phyloP scores from a whole-genome alignment of 2,329 filamentous ascomycete genomes.

The Nemania diffusa region DNA sequence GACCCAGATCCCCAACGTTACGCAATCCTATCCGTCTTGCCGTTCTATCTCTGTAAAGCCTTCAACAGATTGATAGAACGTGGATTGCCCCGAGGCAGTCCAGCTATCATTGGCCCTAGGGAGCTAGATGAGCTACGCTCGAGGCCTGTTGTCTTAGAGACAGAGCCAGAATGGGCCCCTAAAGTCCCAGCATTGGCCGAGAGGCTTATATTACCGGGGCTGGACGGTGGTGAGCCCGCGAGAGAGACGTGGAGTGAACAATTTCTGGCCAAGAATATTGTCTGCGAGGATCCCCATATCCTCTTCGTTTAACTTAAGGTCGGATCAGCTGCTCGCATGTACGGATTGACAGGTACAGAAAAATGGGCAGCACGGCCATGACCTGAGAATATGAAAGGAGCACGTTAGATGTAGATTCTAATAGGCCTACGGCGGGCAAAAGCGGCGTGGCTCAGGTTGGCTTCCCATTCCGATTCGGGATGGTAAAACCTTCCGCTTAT shows the following conservation, averaged over 20 bases:
- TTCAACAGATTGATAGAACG: slow-evolving; percentile 34
- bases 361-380: neutral
- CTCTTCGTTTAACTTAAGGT: slow-evolving; percentile 21
- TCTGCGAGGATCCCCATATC: slow-evolving; percentile 28
- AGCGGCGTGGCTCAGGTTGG: slow-evolving; percentile 19
- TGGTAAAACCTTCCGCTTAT: slow-evolving; percentile 31
- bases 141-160: slow-evolving; percentile 18
- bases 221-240: slow-evolving; percentile 11
- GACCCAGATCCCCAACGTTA: slow-evolving; percentile 32
- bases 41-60: slow-evolving; percentile 29
- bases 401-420: slow-evolving; percentile 34
- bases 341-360: too few relatives aligned
- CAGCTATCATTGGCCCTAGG: slow-evolving; percentile 27
- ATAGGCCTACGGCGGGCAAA: too few relatives aligned
- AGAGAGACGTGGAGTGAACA: slow-evolving; percentile 14
- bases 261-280: slow-evolving; percentile 27
- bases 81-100: slow-evolving; percentile 29
- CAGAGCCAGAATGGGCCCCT: slow-evolving; percentile 23
- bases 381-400: neutral
- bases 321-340: too few relatives aligned
- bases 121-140: slow-evolving; percentile 11
- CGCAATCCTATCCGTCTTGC: slow-evolving; percentile 30
- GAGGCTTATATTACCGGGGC: slow-evolving; percentile 12
- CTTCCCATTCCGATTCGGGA: slow-evolving; percentile 27
- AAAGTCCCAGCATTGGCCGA: slow-evolving; percentile 22